Base-by-base conservation (phyloP, 768 basidiomycete species). In the Collybiopsis luxurians region DNA sequence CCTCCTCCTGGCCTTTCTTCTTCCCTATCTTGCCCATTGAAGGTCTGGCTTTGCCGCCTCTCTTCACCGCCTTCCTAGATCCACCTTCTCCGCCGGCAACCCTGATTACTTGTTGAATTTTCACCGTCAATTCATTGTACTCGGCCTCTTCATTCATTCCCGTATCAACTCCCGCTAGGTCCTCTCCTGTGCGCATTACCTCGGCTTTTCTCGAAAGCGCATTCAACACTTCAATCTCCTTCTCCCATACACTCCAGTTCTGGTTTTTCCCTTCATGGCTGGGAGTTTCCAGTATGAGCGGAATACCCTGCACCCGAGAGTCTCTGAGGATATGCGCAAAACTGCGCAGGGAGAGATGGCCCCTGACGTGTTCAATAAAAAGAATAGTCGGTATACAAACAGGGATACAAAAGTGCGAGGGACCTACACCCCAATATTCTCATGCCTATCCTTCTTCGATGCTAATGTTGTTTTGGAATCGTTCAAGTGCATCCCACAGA, bases 401-500 rank as follows among this genome's bases (percentile, higher is more conserved):
- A 13, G 40, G 5, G 28, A 42, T 2, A 39, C 1, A 19, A 38
- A 34, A 34, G 46, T 17, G 36, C 36, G 17, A 21, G 39, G 4
- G 2, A 78, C 88, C 60, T 64, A 90, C 88, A 90, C 67, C 21
- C 93, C 93, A 36, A 95, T 86, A 59, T 92, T 94, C 68, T 92
- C 85, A 61, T 95, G 93, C 38, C 90, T 72, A 63, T 95, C 93
- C 61, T 83, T 86, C 61, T 80, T 86, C 12, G 87, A 86, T 2
- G 76, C 80, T 12, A 83, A 74, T 1, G 72, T 74, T 9, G 79
- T 80, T 67, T 91, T 90, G 12, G 89, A 89, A 66, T 94, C 92
- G 65, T 95, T 95, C 44, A 94, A 66, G 64, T 95, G 93, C 81
- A 94, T 87, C 1, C 87, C 92, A 3, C 83, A 79, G 15, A 95